Conservation (phyloP, 768 basidiomycete species). For the Chlorophyllum brunneum region DNA sequence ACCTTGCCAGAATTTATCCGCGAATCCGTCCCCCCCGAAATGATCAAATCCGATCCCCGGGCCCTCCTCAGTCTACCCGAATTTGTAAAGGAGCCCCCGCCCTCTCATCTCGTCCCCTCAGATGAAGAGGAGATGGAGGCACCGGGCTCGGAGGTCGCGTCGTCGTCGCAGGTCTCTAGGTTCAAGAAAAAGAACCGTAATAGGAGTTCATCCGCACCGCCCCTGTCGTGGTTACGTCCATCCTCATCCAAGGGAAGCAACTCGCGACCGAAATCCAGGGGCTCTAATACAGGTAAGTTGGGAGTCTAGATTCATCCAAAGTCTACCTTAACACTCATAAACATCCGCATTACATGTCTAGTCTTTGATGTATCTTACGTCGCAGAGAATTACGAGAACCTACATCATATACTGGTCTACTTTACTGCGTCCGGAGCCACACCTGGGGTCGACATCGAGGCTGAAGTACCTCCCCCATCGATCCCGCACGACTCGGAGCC, state of each 20-base stretch:
- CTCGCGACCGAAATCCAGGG: conserved; percentile 19
- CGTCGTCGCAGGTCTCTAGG: conserved; percentile 17
- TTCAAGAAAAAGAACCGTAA: conserved; percentile 31
- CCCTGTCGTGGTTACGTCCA: conserved; percentile 53
- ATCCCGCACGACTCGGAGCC: conserved; percentile 33
- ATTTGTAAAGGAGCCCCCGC: conserved; percentile 51
- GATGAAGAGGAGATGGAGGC: conserved; percentile 13
- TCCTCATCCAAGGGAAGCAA: conserved; percentile 24
- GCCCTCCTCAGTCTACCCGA: conserved; percentile 56
- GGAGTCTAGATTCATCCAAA: background rate
- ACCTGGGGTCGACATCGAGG: conserved; percentile 52
- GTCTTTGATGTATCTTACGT: conserved; percentile 48
- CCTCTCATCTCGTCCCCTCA: conserved; percentile 22
- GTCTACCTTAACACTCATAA: background rate
- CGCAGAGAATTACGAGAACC: conserved; percentile 82
- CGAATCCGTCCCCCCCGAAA: conserved; percentile 40
- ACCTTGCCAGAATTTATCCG: conserved; percentile 63
- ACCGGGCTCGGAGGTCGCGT: conserved; percentile 13
- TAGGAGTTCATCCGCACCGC: conserved; percentile 59
- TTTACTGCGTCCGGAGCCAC: conserved; percentile 51
- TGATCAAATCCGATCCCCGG: conserved; percentile 28
- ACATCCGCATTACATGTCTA: conserved; percentile 14
- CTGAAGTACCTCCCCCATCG: conserved; percentile 58
- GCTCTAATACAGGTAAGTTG: conserved; percentile 17
- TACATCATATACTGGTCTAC: conserved; percentile 76